phyloP scores from a whole-genome alignment of 2,329 filamentous ascomycete genomes.

The Fusarium sp. region DNA sequence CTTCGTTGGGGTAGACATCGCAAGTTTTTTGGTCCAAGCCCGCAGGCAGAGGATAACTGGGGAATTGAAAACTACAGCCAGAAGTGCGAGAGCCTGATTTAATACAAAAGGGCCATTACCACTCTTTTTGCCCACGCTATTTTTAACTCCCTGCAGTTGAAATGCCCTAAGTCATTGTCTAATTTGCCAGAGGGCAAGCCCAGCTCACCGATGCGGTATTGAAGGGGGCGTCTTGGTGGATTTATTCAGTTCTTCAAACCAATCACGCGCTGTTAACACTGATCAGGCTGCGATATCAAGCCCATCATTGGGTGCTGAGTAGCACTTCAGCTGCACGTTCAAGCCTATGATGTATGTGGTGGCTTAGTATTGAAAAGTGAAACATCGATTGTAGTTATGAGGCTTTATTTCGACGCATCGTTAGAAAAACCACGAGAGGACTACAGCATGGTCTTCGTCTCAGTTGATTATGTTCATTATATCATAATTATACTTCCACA shows the following conservation, averaged over 20 bases:
- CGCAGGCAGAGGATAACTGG: accelerated
- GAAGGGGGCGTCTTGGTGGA: no score
- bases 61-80: neutral
- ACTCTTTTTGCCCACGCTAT: neutral
- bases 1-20: accelerated
- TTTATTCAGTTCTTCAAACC: neutral
- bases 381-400: neutral
- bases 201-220: neutral
- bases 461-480: neutral
- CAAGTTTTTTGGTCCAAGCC: accelerated
- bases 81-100: neutral
- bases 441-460: no score
- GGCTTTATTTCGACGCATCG: accelerated
- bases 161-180: accelerated
- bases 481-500: accelerated
- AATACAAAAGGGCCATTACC: neutral
- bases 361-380: accelerated
- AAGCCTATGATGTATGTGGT: neutral
- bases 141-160: neutral
- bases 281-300: neutral
- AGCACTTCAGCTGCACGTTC: accelerated
- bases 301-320: accelerated
- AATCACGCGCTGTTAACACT: accelerated
- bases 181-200: neutral
- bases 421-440: no score